phyloP scores from a whole-genome alignment of 176 grass and related monocot species.

The Avena sativa region DNA sequence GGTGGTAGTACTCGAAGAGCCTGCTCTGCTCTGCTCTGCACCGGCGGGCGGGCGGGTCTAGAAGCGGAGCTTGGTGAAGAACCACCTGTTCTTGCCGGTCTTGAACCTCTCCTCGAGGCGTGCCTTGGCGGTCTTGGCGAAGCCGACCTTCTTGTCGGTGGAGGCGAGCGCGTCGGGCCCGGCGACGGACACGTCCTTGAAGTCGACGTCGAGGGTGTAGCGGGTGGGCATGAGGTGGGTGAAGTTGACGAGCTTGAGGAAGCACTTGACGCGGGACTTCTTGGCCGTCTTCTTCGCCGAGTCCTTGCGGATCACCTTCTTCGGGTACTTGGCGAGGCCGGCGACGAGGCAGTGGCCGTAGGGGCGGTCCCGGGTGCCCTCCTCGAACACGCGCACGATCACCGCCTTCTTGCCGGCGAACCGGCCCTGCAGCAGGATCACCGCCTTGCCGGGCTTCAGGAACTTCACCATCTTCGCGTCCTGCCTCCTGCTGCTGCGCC shows the following conservation, averaged over 20 bases:
- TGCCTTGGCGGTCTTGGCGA: constrained; percentile 53
- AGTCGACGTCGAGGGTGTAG: constrained; percentile 59
- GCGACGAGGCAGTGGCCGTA: constrained; percentile 65
- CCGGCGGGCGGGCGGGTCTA: background rate
- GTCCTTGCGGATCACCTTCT: constrained; percentile 71
- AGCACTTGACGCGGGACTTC: constrained; percentile 61
- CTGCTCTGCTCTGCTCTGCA: background rate
- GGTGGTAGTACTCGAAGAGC: background rate
- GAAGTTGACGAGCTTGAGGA: constrained; percentile 67
- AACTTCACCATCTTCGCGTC: constrained; percentile 56
- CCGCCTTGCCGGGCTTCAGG: constrained; percentile 60
- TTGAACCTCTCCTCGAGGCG: constrained; percentile 63
- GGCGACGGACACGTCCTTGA: constrained; percentile 53
- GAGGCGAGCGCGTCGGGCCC: constrained; percentile 39
- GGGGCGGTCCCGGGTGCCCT: constrained; percentile 60
- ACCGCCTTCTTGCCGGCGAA: constrained; percentile 59
- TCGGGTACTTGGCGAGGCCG: constrained; percentile 55
- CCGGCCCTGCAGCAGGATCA: constrained; percentile 58
- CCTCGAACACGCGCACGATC: constrained; percentile 61
- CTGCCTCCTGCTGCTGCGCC: background rate
- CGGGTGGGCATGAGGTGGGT: constrained; percentile 66
- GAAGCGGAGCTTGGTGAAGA: constrained; percentile 73
- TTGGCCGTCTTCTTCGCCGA: constrained; percentile 71
- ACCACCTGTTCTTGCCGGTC: constrained; percentile 66
- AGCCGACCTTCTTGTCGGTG: constrained; percentile 45